A percentile compares a stretch with the other conserved stretches of the same genome.
These are phyloP conservation scores for Cadophora malorum DNA, from an alignment of 2,329 filamentous ascomycete species.

Conservation along the genomic window DNA sequence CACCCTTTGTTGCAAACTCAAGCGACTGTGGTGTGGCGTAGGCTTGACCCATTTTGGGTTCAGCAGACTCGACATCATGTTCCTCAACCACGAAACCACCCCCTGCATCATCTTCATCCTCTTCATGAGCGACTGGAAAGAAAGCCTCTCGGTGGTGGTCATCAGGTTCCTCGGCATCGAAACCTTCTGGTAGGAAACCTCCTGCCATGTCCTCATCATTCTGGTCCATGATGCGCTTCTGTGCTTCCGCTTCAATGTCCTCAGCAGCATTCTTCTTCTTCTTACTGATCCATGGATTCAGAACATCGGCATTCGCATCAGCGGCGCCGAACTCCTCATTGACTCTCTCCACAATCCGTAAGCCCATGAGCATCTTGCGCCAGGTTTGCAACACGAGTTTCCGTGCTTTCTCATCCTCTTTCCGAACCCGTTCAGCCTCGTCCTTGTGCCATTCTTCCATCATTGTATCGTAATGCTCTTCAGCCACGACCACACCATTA, in stretches of 20 bases:
- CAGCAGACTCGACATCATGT: slow-evolving; percentile 31
- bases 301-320: slow-evolving; percentile 59
- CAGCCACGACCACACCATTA: slow-evolving; percentile 85
- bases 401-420: slow-evolving; percentile 83
- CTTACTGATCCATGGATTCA: slow-evolving; percentile 58
- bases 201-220: slow-evolving; percentile 62
- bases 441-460: slow-evolving; percentile 82
- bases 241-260: slow-evolving; percentile 41
- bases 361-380: slow-evolving; percentile 85
- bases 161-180: slow-evolving; percentile 53
- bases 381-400: slow-evolving; percentile 77
- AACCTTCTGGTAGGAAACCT: slow-evolving; percentile 65
- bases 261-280: slow-evolving; percentile 46
- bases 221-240: slow-evolving; percentile 41
- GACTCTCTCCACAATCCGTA: slow-evolving; percentile 82
- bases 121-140: slow-evolving; percentile 42
- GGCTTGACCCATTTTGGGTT: slow-evolving; percentile 25
- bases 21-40: slow-evolving; percentile 38
- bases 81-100: slow-evolving; percentile 43
- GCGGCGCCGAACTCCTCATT: slow-evolving; percentile 75
- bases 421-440: slow-evolving; percentile 74
- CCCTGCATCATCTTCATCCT: slow-evolving; percentile 35
- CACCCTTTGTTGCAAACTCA: slow-evolving; percentile 20
- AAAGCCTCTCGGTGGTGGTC: slow-evolving; percentile 34
- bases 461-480: slow-evolving; percentile 76